Evolutionary conservation across 2,329 filamentous ascomycete genomes (phyloP), one percentile per base, ranked within the genome.

Genomic region (Apiospora rasikravindrae): DNA sequence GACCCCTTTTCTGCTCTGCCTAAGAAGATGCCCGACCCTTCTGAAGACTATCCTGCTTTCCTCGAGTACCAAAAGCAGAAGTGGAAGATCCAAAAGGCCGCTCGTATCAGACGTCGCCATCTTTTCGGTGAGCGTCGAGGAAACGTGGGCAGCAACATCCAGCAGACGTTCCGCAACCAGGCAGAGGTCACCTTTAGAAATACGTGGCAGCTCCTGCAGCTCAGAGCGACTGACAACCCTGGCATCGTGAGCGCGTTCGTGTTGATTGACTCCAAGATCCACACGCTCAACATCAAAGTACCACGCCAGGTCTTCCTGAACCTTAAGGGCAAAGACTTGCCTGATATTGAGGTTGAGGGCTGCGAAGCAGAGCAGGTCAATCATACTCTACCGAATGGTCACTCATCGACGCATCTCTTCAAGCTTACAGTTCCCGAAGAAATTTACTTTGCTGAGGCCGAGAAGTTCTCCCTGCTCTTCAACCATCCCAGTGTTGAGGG

Each of bases 81-180:
- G 83, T 99, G 96, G 96, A 98, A 96, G 84, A 92, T 98, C 49
- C 96, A 99, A 81, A 97, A 95, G 79, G 93, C 97, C 80, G 95
- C 96, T 45, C 91, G 96, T 29, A 88, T 92, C 73, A 91, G 96
- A 61, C 89, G 97, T 75, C 90, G 96, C 68, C 96, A 99, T 80
- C 86, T 99, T 0, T 99, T 99, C 78, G 96, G 96, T 73, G 96
- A 99, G 78, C 92, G 93, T 72, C 89, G 91, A 73, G 85, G 86
- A 14, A 92, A 92, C 71, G 88, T 88, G 53, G 90, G 93, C 79
- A 88, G 82, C 79, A 90, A 90, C 73, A 88, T 92, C 76, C 89
- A 91, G 77, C 88, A 90, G 73, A 90, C 88, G 0, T 98, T 99
- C 87, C 91, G 95, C 79, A 97, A 96, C 76, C 95, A 98, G 80